Evolutionary conservation across 108 stramenopile genomes (phyloP).

Genomic region (Pseudonitzschia multiseries): DNA sequence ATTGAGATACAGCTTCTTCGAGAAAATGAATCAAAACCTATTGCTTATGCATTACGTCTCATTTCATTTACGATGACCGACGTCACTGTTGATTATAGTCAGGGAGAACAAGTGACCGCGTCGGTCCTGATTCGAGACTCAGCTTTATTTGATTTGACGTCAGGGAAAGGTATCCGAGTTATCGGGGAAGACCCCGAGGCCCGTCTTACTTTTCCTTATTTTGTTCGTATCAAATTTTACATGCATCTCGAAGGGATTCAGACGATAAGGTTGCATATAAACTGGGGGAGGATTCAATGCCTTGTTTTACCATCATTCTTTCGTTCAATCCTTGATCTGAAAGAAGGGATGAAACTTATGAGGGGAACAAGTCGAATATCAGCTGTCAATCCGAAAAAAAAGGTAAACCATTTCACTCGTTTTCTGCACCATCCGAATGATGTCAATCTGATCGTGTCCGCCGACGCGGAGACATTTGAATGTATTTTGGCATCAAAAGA

Average conservation of each 20-base stretch:
- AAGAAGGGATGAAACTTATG: constrained; percentile 12
- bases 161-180: constrained; percentile 37
- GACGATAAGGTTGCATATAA: constrained; percentile 27
- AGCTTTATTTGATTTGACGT: constrained; percentile 38
- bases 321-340: constrained; percentile 26
- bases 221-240: constrained; percentile 29
- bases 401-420: constrained; percentile 1
- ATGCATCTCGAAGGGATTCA: constrained; percentile 10
- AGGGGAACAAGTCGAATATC: constrained; percentile 2
- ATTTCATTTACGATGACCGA: constrained; percentile 34
- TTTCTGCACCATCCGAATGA: constrained; percentile 25
- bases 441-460: constrained; percentile 25
- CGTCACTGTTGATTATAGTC: constrained; percentile 17
- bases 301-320: constrained; percentile 43
- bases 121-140: constrained; percentile 30
- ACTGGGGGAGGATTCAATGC: constrained; percentile 45
- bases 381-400: not conserved
- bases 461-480: constrained; percentile 40
- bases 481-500: constrained; percentile 44
- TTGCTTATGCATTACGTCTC: constrained; percentile 30
- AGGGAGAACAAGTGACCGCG: constrained; percentile 15
- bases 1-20: constrained; percentile 19
- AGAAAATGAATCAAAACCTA: constrained; percentile 30
- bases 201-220: constrained; percentile 18
- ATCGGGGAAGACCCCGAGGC: constrained; percentile 32